A percentile compares a stretch with the other conserved stretches of the same genome.
phyloP scores from a whole-genome alignment of 805 yeast genomes.

The Ogataea pignaliae region DNA sequence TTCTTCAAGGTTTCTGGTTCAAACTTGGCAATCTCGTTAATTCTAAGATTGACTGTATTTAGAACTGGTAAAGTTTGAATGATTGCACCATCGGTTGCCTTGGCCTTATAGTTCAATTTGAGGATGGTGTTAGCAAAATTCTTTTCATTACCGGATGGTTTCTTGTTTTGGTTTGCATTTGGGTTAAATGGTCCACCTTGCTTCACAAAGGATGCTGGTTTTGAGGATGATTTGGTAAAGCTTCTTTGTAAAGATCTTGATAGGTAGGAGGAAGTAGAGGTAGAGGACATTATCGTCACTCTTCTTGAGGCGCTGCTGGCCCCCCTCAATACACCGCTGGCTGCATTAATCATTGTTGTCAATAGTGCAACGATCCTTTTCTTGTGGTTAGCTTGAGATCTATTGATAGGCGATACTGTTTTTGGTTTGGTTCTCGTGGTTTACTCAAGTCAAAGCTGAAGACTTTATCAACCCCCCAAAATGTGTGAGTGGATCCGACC shows the following conservation, averaged over 20 bases:
- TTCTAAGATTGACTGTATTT: slow-evolving; percentile 8
- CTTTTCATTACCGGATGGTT: slow-evolving; percentile 31
- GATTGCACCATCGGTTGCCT: slow-evolving; percentile 18
- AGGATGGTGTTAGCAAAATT: slow-evolving; percentile 22
- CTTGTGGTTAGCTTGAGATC: too few relatives aligned
- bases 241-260: background rate
- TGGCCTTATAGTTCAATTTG: slow-evolving; percentile 20
- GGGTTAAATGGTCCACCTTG: background rate
- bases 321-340: too few relatives aligned
- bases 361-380: too few relatives aligned
- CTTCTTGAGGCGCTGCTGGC: too few relatives aligned
- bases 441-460: too few relatives aligned
- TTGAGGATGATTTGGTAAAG: background rate
- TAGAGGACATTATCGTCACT: too few relatives aligned
- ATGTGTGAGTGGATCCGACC: too few relatives aligned
- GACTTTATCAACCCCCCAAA: too few relatives aligned
- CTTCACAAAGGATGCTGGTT: slow-evolving; percentile 5
- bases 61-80: slow-evolving; percentile 17
- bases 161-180: slow-evolving; percentile 22
- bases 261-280: too few relatives aligned
- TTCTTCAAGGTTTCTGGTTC: slow-evolving; percentile 36
- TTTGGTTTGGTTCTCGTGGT: too few relatives aligned
- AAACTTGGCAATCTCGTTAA: slow-evolving; percentile 37
- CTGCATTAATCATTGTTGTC: too few relatives aligned
- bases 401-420: too few relatives aligned